A percentile compares a stretch with the other conserved stretches of the same genome.
Conservation (phyloP, 2,329 filamentous ascomycete genomes). For the Cyphellophora attinorum region DNA sequence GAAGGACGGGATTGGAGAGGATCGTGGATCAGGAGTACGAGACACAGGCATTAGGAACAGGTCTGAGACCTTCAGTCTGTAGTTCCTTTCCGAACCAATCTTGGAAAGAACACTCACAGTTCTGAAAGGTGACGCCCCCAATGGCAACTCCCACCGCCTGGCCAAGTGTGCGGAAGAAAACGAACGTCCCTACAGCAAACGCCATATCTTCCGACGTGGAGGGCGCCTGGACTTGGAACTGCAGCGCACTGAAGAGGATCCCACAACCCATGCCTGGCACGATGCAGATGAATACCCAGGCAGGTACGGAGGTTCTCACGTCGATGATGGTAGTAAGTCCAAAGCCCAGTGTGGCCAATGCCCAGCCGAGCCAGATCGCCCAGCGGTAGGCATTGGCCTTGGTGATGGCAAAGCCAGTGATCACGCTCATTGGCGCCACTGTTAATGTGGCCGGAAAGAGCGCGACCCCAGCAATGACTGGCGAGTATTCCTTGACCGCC, state of each 20-base stretch:
- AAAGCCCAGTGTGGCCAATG: slow-evolving; percentile 46
- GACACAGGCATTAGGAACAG: no score
- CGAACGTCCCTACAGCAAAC: slow-evolving; percentile 55
- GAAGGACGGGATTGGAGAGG: no score
- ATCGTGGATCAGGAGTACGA: no score
- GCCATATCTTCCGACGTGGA: slow-evolving; percentile 48
- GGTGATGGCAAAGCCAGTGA: slow-evolving; percentile 46
- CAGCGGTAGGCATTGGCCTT: slow-evolving; percentile 51
- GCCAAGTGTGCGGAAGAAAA: slow-evolving; percentile 57
- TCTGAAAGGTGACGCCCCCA: slow-evolving; percentile 62
- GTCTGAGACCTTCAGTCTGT: no score
- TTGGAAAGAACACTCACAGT: no score
- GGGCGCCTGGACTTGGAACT: slow-evolving; percentile 54
- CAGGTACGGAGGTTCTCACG: slow-evolving; percentile 25
- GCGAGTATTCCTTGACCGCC: slow-evolving; percentile 42
- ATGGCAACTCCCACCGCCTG: slow-evolving; percentile 58
- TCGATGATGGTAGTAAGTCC: slow-evolving; percentile 37
- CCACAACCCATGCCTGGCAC: slow-evolving; percentile 59
- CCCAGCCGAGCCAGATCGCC: slow-evolving; percentile 54
- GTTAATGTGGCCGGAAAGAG: slow-evolving; percentile 53
- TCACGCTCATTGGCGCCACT: slow-evolving; percentile 50
- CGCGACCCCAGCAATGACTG: slow-evolving; percentile 46
- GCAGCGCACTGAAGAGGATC: slow-evolving; percentile 56
- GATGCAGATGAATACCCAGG: slow-evolving; percentile 43
- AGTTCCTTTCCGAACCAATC: no score